A percentile compares a stretch with the other conserved stretches of the same genome.
Conservation (phyloP, 202 grass and related monocot genomes). For the Zizania palustris region DNA sequence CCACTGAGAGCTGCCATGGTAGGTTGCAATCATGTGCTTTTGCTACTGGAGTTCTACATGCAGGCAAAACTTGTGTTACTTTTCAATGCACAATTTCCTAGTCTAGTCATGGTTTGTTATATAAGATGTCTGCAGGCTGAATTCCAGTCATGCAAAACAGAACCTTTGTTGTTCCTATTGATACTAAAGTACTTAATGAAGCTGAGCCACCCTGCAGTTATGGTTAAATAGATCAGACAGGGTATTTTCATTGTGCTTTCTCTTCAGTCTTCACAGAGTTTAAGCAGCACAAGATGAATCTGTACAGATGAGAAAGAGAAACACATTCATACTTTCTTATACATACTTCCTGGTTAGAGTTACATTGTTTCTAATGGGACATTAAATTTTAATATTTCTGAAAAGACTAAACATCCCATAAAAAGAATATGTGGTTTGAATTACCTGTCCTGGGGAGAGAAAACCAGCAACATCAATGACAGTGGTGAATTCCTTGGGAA, state of each 20-base stretch:
- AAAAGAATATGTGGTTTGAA: not conserved
- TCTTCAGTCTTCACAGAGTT: not conserved
- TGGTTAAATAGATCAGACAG: not conserved
- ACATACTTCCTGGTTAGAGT: not conserved
- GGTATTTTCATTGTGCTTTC: not conserved
- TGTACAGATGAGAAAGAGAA: constrained; percentile 6
- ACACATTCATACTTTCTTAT: not conserved
- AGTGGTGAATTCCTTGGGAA: constrained; percentile 86
- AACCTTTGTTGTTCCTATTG: not conserved
- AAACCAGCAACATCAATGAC: constrained; percentile 96
- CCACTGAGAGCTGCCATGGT: too few species aligned
- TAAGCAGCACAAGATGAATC: not conserved
- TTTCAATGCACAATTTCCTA: not conserved
- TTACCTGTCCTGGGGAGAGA: constrained; percentile 90
- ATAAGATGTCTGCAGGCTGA: not conserved
- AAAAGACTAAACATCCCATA: not conserved
- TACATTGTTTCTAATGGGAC: not conserved
- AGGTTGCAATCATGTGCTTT: too few species aligned
- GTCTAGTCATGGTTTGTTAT: not conserved
- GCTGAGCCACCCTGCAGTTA: not conserved
- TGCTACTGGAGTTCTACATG: not conserved
- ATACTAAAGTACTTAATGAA: not conserved
- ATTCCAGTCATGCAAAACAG: not conserved
- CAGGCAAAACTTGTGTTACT: not conserved
- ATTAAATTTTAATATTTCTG: not conserved